Percentiles rank a stretch among this genome's conserved stretches.
Conservation (phyloP, 2,329 filamentous ascomycete genomes). For the Fusarium sp. region DNA sequence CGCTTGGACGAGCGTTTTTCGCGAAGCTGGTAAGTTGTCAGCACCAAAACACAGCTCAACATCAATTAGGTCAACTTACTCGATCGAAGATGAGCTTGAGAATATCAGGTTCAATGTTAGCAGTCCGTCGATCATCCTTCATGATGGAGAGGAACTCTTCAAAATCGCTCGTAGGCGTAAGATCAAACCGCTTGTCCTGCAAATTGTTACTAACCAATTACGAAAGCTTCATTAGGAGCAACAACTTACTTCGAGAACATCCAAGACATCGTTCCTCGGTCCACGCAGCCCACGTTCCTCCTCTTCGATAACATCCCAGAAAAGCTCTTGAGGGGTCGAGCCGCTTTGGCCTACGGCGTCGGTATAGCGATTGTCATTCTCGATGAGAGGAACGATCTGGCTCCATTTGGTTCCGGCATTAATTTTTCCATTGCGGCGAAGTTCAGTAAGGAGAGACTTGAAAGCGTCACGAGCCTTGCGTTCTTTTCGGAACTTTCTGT, state of each 20-base stretch:
- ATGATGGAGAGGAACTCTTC: conserved; percentile 88
- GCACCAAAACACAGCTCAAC: background rate
- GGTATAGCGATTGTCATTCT: conserved; percentile 83
- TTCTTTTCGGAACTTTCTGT: conserved; percentile 79
- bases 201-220: conserved; percentile 16
- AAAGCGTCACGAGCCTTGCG: conserved; percentile 88
- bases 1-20: conserved; percentile 83
- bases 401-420: conserved; percentile 93
- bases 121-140: conserved; percentile 86
- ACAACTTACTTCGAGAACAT: conserved; percentile 82
- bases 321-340: conserved; percentile 88
- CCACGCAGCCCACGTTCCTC: conserved; percentile 88
- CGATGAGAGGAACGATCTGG: conserved; percentile 77
- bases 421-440: conserved; percentile 80
- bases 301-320: conserved; percentile 95
- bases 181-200: conserved; percentile 90
- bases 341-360: conserved; percentile 85
- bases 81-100: conserved; percentile 86
- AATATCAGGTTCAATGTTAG: conserved; percentile 83
- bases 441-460: conserved; percentile 75
- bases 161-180: conserved; percentile 85
- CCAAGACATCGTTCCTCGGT: conserved; percentile 82
- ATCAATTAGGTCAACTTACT: conserved; percentile 53
- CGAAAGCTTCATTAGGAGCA: background rate
- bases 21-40: conserved; percentile 66